A percentile compares a stretch with the other conserved stretches of the same genome.
Conservation (phyloP, 257 asterid species). For the Solanum stenotomum region DNA sequence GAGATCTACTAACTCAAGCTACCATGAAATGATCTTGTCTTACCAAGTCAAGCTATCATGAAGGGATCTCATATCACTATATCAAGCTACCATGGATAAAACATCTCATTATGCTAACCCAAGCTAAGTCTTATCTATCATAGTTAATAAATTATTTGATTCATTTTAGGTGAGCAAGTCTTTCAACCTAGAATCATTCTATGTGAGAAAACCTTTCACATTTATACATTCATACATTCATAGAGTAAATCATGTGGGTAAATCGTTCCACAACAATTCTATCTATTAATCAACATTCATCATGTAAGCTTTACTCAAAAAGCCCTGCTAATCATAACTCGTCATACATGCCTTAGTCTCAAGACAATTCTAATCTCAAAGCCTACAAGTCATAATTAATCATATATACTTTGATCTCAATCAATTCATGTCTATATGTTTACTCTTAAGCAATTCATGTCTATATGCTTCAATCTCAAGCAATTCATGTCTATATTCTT, state of each 20-base stretch:
- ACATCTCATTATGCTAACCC: background rate
- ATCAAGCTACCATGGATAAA: too few relatives aligned
- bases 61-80: background rate
- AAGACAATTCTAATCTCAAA: too few relatives aligned
- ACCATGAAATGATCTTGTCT: background rate
- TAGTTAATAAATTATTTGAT: background rate
- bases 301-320: background rate
- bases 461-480: too few relatives aligned
- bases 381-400: too few relatives aligned
- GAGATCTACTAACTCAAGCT: too few relatives aligned
- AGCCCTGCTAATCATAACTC: background rate
- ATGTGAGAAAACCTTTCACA: background rate
- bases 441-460: too few relatives aligned
- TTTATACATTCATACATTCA: too few relatives aligned
- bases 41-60: background rate
- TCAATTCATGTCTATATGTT: too few relatives aligned
- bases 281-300: background rate
- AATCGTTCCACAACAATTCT: background rate
- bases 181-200: background rate
- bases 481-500: background rate
- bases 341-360: background rate
- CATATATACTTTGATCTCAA: too few relatives aligned
- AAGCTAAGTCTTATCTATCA: background rate
- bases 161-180: background rate
- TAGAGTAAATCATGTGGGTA: background rate